These are phyloP conservation scores for Pichia membranifaciens DNA, from an alignment of 805 yeast genomes.

Conservation along the genomic window DNA sequence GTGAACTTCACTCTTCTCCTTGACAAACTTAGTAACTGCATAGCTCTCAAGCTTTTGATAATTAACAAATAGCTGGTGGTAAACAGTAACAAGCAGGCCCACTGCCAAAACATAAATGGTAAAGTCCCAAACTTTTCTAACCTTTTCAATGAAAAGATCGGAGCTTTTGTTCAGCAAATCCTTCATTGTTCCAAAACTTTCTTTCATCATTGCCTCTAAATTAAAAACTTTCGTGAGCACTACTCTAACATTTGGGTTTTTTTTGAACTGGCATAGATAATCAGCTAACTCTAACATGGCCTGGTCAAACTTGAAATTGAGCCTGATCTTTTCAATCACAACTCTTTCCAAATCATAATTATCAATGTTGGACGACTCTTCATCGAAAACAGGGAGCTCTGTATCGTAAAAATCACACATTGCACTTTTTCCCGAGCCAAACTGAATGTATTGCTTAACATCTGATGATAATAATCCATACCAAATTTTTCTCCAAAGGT, in stretches of 20 bases:
- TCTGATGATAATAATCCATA: constrained; percentile 43
- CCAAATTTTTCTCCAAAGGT: constrained; percentile 58
- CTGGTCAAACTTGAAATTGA: constrained; percentile 29
- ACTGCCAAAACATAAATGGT: constrained; percentile 23
- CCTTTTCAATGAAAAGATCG: constrained; percentile 17
- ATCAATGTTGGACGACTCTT: constrained; percentile 30
- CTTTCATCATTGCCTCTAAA: constrained; percentile 33
- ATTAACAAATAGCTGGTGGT: constrained; percentile 37
- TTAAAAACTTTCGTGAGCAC: constrained; percentile 32
- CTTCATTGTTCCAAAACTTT: constrained; percentile 29
- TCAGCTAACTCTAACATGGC: constrained; percentile 31
- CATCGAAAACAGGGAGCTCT: constrained; percentile 37
- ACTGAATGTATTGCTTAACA: constrained; percentile 36
- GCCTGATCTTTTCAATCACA: constrained; percentile 31
- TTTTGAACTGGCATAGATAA: constrained; percentile 36
- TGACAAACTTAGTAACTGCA: constrained; percentile 33
- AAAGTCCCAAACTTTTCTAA: constrained; percentile 21
- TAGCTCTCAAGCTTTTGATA: constrained; percentile 32
- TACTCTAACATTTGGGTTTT: constrained; percentile 33
- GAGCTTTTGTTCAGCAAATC: constrained; percentile 22
- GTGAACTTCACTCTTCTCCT: constrained; percentile 30
- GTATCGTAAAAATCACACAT: constrained; percentile 44
- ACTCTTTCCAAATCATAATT: constrained; percentile 39
- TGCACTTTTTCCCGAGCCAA: constrained; percentile 44
- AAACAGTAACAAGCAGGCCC: constrained; percentile 35